Percentiles rank a stretch among this genome's conserved stretches.
Conservation (phyloP, 164 flowering plant genomes). For the Tetracentron sinense region DNA sequence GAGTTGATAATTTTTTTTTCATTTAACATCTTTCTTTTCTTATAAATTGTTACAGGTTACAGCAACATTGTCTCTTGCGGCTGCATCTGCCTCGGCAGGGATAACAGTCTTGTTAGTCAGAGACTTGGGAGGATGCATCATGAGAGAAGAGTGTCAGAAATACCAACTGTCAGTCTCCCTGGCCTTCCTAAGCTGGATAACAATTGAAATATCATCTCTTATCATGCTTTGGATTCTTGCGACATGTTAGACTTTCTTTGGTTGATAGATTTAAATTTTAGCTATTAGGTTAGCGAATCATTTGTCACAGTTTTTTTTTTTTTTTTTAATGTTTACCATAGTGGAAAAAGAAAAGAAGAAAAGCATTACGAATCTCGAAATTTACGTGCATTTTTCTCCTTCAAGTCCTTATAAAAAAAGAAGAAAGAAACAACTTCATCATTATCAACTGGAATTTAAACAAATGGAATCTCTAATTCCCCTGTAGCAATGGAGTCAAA, state of each 20-base stretch:
- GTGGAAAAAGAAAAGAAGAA: not conserved
- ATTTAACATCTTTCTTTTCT: not conserved
- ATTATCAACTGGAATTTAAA: too few species aligned
- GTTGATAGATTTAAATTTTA: not conserved
- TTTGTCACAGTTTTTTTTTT: not conserved
- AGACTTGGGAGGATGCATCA: slow-evolving; percentile 49
- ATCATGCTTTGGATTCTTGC: slow-evolving; percentile 78
- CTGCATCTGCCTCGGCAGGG: slow-evolving; percentile 70
- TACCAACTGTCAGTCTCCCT: slow-evolving; percentile 52
- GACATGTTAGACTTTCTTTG: slow-evolving; percentile 35
- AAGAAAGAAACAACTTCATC: too few species aligned
- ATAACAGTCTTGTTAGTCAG: slow-evolving; percentile 42
- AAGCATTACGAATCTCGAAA: not conserved
- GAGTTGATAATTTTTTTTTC: too few species aligned
- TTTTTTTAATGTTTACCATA: not conserved
- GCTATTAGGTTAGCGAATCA: not conserved
- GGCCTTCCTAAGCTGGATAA: slow-evolving; percentile 63
- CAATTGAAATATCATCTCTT: slow-evolving; percentile 53
- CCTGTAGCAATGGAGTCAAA: too few species aligned
- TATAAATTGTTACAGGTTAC: slow-evolving; percentile 52
- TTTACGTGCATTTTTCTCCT: not conserved
- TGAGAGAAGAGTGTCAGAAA: slow-evolving; percentile 50
- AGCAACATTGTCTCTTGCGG: slow-evolving; percentile 64
- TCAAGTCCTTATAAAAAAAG: too few species aligned
- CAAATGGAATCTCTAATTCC: too few species aligned